Evolutionary conservation across 495 filamentous ascomycete genomes (phyloP).

Genomic region (Beverwykella pulmonaria): DNA sequence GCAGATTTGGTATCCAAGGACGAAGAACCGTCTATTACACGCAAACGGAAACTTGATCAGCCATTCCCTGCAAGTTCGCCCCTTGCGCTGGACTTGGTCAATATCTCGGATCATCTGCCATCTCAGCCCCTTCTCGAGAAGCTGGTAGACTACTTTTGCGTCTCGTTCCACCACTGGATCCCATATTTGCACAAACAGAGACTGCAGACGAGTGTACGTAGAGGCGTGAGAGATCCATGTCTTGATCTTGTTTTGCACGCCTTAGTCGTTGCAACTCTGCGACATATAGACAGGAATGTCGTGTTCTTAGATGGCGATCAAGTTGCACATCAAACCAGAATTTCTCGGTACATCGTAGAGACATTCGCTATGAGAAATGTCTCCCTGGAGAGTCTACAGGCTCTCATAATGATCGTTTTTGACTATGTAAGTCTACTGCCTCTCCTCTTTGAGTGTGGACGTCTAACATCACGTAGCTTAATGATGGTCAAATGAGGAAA

Average conservation of each 20-base stretch:
- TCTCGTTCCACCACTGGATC: constrained; percentile 20
- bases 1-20: background rate
- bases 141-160: constrained; percentile 13
- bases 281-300: background rate
- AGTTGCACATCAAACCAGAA: background rate
- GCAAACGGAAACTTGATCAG: background rate
- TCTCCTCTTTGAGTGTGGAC: background rate
- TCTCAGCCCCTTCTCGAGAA: constrained; percentile 9
- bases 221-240: background rate
- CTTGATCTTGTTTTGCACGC: constrained; percentile 7
- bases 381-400: constrained; percentile 6
- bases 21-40: background rate
- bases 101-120: constrained; percentile 11
- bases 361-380: constrained; percentile 3
- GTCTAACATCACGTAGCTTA: background rate
- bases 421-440: constrained; percentile 2
- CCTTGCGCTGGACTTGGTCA: background rate
- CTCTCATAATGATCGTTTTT: constrained; percentile 13
- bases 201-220: background rate
- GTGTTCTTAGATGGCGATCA: constrained; percentile 12
- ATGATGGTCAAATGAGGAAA: constrained; percentile 8
- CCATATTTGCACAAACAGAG: constrained; percentile 14
- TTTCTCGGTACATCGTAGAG: constrained; percentile 16
- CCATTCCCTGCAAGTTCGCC: background rate
- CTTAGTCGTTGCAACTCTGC: constrained; percentile 6